Conservation (phyloP, 208 protist genomes). For the Wallacemonas sp. region DNA sequence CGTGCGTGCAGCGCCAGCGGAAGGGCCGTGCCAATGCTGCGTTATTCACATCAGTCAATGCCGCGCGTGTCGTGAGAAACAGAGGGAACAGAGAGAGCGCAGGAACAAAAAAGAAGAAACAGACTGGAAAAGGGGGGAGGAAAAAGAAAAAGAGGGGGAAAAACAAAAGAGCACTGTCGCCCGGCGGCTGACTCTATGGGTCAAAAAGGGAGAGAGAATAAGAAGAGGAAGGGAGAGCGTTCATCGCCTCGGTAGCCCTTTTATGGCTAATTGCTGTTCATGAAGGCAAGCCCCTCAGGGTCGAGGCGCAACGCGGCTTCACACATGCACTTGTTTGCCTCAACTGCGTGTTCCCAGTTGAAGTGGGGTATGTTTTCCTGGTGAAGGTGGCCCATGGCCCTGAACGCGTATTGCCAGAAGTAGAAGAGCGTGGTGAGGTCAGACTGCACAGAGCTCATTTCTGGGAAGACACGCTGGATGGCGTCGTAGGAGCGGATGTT, state of each 20-base stretch:
- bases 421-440: constrained; percentile 36
- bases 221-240: too few species aligned
- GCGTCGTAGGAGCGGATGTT: constrained; percentile 22
- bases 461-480: constrained; percentile 32
- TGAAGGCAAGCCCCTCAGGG: not conserved
- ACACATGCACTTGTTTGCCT: constrained; percentile 27
- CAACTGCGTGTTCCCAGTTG: constrained; percentile 4
- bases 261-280: not conserved
- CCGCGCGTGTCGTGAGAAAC: not conserved
- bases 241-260: too few species aligned
- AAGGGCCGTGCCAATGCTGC: too few species aligned
- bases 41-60: too few species aligned
- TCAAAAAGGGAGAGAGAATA: not conserved
- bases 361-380: constrained; percentile 6
- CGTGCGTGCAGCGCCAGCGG: too few species aligned
- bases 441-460: constrained; percentile 20
- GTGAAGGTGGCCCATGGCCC: constrained; percentile 16
- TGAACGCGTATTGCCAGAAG: constrained; percentile 38
- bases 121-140: not conserved
- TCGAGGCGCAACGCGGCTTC: constrained; percentile 17
- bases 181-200: not conserved
- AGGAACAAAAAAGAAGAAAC: constrained; percentile 1
- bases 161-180: not conserved
- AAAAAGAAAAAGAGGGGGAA: not conserved
- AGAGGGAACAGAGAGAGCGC: not conserved